Evolutionary conservation across 768 basidiomycete species (phyloP).

Genomic region (Tremella mesenterica): DNA sequence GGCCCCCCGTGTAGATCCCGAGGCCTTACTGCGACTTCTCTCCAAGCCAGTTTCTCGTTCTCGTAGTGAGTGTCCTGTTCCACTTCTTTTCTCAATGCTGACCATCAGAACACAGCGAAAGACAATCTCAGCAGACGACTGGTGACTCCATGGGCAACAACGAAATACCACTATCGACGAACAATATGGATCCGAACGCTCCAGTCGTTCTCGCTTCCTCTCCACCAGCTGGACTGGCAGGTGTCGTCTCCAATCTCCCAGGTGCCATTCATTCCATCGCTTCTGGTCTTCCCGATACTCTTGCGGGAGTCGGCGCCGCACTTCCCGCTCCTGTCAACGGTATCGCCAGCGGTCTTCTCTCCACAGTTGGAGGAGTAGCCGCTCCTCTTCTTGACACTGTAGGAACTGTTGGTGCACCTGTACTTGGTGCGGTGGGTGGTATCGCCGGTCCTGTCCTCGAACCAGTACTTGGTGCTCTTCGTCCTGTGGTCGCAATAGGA

Average conservation of each 20-base stretch:
- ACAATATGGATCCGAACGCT: too few relatives aligned
- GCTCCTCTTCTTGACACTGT: slow-evolving; percentile 8
- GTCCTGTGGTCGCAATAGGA: not conserved
- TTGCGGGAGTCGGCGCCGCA: slow-evolving; percentile 2
- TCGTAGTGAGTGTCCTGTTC: too few relatives aligned
- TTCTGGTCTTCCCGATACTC: slow-evolving; percentile 6
- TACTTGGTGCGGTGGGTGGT: slow-evolving; percentile 8
- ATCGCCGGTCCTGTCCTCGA: slow-evolving; percentile 4
- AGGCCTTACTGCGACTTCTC: too few relatives aligned
- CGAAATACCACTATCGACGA: too few relatives aligned
- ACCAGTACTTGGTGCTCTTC: slow-evolving; percentile 7
- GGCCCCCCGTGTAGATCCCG: too few relatives aligned
- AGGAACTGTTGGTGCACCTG: slow-evolving; percentile 2
- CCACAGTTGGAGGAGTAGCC: slow-evolving; percentile 11
- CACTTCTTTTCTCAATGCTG: too few relatives aligned
- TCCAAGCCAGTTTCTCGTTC: too few relatives aligned
- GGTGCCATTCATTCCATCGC: slow-evolving; percentile 1
- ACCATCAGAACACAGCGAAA: too few relatives aligned
- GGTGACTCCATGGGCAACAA: too few relatives aligned
- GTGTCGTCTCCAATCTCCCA: slow-evolving; percentile 4
- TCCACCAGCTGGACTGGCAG: too few relatives aligned
- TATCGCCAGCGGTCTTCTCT: slow-evolving; percentile 12
- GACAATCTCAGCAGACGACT: too few relatives aligned
- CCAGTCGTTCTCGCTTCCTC: too few relatives aligned
- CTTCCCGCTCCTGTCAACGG: slow-evolving; percentile 8